A percentile compares a stretch with the other conserved stretches of the same genome.
Conservation (phyloP, 1,284 basidiomycete species). For the Hemileia vastatrix region DNA sequence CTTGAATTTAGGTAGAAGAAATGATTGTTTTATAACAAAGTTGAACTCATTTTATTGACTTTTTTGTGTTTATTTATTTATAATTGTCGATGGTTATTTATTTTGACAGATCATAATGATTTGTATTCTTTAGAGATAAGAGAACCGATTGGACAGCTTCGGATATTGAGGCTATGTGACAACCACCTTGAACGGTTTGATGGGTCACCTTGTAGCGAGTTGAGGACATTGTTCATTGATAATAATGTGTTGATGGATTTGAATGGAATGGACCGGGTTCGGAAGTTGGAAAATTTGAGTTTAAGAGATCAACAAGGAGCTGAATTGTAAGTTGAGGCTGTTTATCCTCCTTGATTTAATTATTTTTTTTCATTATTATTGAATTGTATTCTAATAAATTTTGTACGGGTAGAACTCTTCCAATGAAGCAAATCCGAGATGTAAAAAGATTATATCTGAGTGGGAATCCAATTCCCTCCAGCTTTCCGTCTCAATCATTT, state of each 20-base stretch:
- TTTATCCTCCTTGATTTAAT: constrained; percentile 43
- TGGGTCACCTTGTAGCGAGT: constrained; percentile 57
- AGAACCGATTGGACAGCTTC: constrained; percentile 55
- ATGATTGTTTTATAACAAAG: constrained; percentile 44
- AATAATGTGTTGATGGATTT: constrained; percentile 60
- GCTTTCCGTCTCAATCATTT: constrained; percentile 56
- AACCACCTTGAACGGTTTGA: constrained; percentile 67
- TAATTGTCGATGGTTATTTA: not conserved
- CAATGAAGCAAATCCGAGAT: constrained; percentile 68
- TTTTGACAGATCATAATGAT: constrained; percentile 62
- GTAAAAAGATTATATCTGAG: constrained; percentile 88
- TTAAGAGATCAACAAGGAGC: constrained; percentile 73
- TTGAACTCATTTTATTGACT: not conserved
- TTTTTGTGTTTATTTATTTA: not conserved
- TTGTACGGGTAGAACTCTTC: constrained; percentile 41
- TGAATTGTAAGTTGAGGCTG: constrained; percentile 55
- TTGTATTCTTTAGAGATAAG: constrained; percentile 45
- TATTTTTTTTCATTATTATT: not conserved
- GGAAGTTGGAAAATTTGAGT: constrained; percentile 76
- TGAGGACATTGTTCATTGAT: constrained; percentile 87
- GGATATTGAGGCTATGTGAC: constrained; percentile 73
- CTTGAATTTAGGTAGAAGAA: constrained; percentile 78
- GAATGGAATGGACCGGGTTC: constrained; percentile 50
- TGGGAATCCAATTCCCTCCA: constrained; percentile 48
- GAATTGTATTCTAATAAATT: not conserved